Percentiles rank a stretch among this genome's conserved stretches.
phyloP scores from a whole-genome alignment of 73 alveolate genomes.

The Durusdinium trenchii region DNA sequence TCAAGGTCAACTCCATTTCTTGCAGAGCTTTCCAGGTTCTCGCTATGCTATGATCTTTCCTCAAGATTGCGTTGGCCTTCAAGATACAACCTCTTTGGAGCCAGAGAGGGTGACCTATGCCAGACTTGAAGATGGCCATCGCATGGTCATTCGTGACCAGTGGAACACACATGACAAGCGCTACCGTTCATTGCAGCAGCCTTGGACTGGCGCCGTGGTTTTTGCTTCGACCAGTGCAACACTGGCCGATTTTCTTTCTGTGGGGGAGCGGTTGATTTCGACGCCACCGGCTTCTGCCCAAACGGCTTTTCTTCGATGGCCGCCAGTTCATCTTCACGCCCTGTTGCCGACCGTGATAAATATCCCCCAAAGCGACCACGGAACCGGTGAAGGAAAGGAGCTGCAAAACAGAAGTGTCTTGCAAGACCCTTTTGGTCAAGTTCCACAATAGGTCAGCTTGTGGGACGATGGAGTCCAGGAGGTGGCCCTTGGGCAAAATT shows the following conservation, averaged over 20 bases:
- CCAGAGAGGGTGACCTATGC: background rate
- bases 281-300: too few species aligned
- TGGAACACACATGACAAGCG: background rate
- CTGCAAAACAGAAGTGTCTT: too few species aligned
- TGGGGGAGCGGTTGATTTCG: background rate
- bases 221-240: background rate
- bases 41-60: background rate
- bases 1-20: background rate
- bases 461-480: too few species aligned
- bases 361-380: too few species aligned
- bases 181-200: background rate
- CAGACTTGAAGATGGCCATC: background rate
- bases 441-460: too few species aligned
- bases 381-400: too few species aligned
- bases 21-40: background rate
- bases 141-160: background rate
- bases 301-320: too few species aligned
- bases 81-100: background rate
- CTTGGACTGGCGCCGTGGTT: slow-evolving; percentile 15
- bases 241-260: background rate
- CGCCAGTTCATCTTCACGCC: too few species aligned
- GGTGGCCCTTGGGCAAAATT: too few species aligned
- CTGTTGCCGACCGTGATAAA: too few species aligned
- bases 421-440: too few species aligned
- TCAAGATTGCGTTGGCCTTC: background rate